Evolutionary conservation across 257 asterid species (phyloP).

Genomic region (Thymus quinquecostatus): DNA sequence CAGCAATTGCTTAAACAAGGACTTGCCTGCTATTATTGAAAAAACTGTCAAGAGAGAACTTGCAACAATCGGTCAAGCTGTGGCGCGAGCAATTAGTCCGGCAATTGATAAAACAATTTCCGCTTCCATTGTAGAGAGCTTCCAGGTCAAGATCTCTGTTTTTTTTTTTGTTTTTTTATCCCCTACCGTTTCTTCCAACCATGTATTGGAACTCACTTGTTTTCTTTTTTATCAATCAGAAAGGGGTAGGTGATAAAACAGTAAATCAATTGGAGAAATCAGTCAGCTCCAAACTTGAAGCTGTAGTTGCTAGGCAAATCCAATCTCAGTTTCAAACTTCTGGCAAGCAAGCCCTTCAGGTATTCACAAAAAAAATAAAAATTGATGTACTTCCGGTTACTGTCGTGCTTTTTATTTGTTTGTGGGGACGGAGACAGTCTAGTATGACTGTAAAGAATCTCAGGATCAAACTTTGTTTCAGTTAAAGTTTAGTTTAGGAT

Average conservation of each 20-base stretch:
- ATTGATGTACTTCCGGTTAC: neutral
- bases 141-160: slow-evolving; percentile 65
- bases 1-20: slow-evolving; percentile 76
- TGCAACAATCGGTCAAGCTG: slow-evolving; percentile 71
- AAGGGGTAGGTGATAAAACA: slow-evolving; percentile 93
- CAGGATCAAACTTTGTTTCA: neutral
- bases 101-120: slow-evolving; percentile 76
- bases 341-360: slow-evolving; percentile 98
- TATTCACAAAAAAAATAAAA: slow-evolving; percentile 28
- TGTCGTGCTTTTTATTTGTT: neutral
- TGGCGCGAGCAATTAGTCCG: slow-evolving; percentile 72
- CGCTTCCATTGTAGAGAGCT: slow-evolving; percentile 66
- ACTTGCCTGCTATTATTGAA: slow-evolving; percentile 74
- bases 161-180: neutral
- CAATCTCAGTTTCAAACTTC: slow-evolving; percentile 92
- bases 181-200: neutral
- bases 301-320: slow-evolving; percentile 79
- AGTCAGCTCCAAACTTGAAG: slow-evolving; percentile 81
- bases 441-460: neutral
- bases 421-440: neutral
- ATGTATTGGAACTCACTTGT: slow-evolving; percentile 26
- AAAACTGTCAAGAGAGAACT: slow-evolving; percentile 81
- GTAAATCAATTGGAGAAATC: slow-evolving; percentile 90
- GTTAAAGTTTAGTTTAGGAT: neutral
- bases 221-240: slow-evolving; percentile 57